A percentile compares a stretch with the other conserved stretches of the same genome.
These are phyloP conservation scores for Botryotinia calthae DNA, from an alignment of 2,329 filamentous ascomycete genomes.

Conservation along the genomic window DNA sequence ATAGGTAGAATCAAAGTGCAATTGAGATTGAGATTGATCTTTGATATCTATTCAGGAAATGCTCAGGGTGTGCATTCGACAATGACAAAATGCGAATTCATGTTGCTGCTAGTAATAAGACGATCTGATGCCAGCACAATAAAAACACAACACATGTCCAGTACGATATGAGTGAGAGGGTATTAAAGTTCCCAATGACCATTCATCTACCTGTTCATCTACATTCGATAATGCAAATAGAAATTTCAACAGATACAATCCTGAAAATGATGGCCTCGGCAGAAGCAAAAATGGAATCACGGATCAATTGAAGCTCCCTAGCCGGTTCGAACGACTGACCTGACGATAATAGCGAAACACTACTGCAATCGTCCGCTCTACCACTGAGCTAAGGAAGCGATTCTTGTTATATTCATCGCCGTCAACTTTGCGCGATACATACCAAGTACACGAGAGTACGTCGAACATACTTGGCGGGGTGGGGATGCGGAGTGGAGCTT, in stretches of 20 bases:
- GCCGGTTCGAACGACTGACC: slow-evolving; percentile 20
- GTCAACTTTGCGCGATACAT: too few species aligned
- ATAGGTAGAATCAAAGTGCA: not conserved
- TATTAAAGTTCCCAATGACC: too few species aligned
- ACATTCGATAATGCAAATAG: not conserved
- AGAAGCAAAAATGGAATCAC: not conserved
- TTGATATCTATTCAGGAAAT: not conserved
- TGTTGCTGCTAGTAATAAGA: too few species aligned
- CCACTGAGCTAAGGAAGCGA: slow-evolving; percentile 18
- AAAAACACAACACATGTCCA: too few species aligned
- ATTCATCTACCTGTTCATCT: not conserved
- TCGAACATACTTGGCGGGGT: not conserved
- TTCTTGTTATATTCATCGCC: not conserved
- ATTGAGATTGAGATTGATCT: not conserved
- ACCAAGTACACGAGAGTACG: too few species aligned
- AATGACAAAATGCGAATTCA: too few species aligned
- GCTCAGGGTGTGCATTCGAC: too few species aligned
- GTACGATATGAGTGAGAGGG: too few species aligned
- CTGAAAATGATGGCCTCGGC: too few species aligned
- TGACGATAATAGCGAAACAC: not conserved
- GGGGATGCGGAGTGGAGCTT: not conserved
- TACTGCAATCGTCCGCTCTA: slow-evolving; percentile 20
- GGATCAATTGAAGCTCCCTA: slow-evolving; percentile 11
- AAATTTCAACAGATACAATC: not conserved
- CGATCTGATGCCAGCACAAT: too few species aligned